Base-by-base conservation (phyloP, 1,284 basidiomycete genomes). In the Microbotryum scabiosae region DNA sequence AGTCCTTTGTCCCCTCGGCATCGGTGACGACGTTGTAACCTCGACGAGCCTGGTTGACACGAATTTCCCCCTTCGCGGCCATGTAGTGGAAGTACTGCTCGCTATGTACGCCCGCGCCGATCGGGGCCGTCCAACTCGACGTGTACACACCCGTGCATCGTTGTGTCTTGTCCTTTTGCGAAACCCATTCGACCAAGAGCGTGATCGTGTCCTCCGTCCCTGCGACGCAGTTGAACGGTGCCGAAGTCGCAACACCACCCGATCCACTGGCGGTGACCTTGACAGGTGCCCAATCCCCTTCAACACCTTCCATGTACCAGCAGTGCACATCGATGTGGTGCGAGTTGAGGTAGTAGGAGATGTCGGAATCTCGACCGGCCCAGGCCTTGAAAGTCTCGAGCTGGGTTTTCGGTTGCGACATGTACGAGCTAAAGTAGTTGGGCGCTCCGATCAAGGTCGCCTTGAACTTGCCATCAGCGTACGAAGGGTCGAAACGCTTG, bases 1-100 rank as follows among this genome's bases (percentile, higher is more conserved):
- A 58, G 56, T 56, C 46, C 18, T 45, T 90, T 88, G 73, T 93
- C 90, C 54, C 84, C 79, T 41, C 36, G 36, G 36, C 36, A 12
- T 41, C 36, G 36, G 36, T 41, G 48, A 86, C 87, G 69, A 90
- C 82, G 73, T 88, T 87, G 79, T 94, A 94, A 7, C 91, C 91
- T 71, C 90, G 84, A 73, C 90, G 88, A 28, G 90, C 90, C 76
- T 94, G 91, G 79, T 94, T 89, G 69, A 94, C 87, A 55, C 81
- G 83, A 72, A 93, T 88, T 70, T 94, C 91, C 36, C 91, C 88
- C 81, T 88, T 90, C 77, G 88, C 85, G 46, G 82, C 90, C 87
- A 92, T 90, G 77, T 92, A 92, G 76, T 92, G 91, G 87, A 89
- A 94, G 72, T 88, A 84, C 74, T 96, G 91, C 58, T 87, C 87